Evolutionary conservation across 768 basidiomycete genomes (phyloP), one percentile per base, ranked within the genome.

Genomic region (Crucibulum laeve): DNA sequence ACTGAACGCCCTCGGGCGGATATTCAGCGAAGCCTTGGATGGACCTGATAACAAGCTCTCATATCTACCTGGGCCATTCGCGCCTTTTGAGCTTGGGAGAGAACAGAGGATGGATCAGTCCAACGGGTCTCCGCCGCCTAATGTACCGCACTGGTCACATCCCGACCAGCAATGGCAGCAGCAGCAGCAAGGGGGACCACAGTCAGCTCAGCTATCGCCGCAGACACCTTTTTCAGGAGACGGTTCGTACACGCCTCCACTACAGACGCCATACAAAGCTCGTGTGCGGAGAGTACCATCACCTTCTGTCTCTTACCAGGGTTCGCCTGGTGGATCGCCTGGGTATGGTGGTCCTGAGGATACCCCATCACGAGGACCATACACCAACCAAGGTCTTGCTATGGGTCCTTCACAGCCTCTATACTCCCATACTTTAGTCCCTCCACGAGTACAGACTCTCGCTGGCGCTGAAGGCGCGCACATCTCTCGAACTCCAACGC

Each of bases 1-100:
- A 3, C 74, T 96, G n/a, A 88, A 71, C 50, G 90, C 92, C 1
- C 86, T 96, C 40, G 78, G 91, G 14, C 80, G 87, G 40, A 92
- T 96, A 48, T 84, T 95, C 59, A 87, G 79, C 47, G 88, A 88
- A 35, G 91, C 89, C 0, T 65, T 92, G 8, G 87, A 91, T 53
- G 76, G 77, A 25, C 79, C 76, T 0, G 82, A 84, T 48, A 81
- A 78, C 49, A 80, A 79, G 50, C 64, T 85, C 38, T 63, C 76
- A 1, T 80, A 79, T 55, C 69, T 84, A 4, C 84, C 83, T 1
- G 82, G 82, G 0, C 82, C 84, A 1, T 84, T 87, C 47, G 80
- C 78, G 3, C 83, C 83, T 0, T 77, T 81, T 38, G 84, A 84
- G 49, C 64, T 83, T 4, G 80, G 74, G 11, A 64, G 75, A 7